These are phyloP conservation scores for Bimuria novae-zelandiae DNA, from an alignment of 2,329 filamentous ascomycete genomes.

Conservation along the genomic window DNA sequence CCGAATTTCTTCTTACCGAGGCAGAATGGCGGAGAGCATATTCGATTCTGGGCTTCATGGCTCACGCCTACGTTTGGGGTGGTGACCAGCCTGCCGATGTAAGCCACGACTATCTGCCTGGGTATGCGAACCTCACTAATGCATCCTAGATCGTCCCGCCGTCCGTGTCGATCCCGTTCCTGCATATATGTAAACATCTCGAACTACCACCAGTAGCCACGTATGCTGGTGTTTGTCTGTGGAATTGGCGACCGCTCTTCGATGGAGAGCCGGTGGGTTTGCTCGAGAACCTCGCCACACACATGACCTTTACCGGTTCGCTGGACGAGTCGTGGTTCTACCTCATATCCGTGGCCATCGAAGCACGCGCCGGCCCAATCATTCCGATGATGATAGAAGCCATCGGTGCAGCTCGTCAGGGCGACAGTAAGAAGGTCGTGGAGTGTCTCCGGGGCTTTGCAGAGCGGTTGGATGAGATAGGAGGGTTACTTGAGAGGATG, in stretches of 20 bases:
- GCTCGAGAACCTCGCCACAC: conserved; percentile 83
- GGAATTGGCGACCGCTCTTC: conserved; percentile 97
- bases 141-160: conserved; percentile 68
- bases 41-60: conserved; percentile 74
- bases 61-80: conserved; percentile 90
- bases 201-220: conserved; percentile 92
- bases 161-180: conserved; percentile 79
- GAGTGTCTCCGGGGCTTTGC: conserved; percentile 80
- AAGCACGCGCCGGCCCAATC: conserved; percentile 85
- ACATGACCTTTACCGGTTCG: conserved; percentile 90
- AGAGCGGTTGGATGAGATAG: conserved; percentile 85
- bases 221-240: conserved; percentile 87
- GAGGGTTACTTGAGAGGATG: conserved; percentile 79
- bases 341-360: conserved; percentile 91
- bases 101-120: conserved; percentile 16
- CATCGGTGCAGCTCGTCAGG: conserved; percentile 75
- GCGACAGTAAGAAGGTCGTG: conserved; percentile 73
- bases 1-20: conserved; percentile 77
- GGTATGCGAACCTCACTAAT: conserved; percentile 21
- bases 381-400: conserved; percentile 88
- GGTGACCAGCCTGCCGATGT: conserved; percentile 76
- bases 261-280: conserved; percentile 78
- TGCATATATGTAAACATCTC: conserved; percentile 75
- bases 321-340: conserved; percentile 99
- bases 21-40: conserved; percentile 92